Percentiles rank a stretch among this genome's conserved stretches.
phyloP scores from a whole-genome alignment of 1,139 yeast species.

The Arxiozyma bovina region DNA sequence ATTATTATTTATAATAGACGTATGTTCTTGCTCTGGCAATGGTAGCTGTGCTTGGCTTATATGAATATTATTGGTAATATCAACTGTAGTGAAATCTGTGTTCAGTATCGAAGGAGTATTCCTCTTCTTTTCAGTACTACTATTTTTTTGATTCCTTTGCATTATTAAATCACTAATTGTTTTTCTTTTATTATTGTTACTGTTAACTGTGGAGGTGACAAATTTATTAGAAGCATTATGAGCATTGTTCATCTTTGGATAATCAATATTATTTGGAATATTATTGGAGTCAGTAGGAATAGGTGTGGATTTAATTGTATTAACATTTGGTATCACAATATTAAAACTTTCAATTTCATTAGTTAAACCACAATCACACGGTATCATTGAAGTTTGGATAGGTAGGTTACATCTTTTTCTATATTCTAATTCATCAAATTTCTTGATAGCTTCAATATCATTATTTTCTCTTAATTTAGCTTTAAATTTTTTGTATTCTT shows the following conservation, averaged over 20 bases:
- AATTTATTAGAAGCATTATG: too few relatives aligned
- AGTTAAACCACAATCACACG: constrained; percentile 33
- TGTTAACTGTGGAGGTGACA: neutral
- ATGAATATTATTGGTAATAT: too few relatives aligned
- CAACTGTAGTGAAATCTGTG: neutral
- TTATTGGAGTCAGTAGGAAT: neutral
- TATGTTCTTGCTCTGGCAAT: neutral
- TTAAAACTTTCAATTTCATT: constrained; percentile 30
- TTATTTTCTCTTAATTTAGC: constrained; percentile 20
- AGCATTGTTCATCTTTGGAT: too few relatives aligned
- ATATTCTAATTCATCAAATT: constrained; percentile 32
- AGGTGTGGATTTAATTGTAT: neutral
- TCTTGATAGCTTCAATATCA: constrained; percentile 29
- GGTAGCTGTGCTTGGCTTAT: neutral
- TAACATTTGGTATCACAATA: constrained; percentile 25
- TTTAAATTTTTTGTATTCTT: constrained; percentile 31
- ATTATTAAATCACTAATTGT: neutral
- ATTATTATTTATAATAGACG: neutral
- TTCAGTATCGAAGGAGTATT: neutral
- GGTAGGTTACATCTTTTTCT: constrained; percentile 28
- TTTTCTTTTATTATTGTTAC: neutral
- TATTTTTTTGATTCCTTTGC: neutral
- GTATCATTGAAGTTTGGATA: constrained; percentile 25
- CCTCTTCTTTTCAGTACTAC: too few relatives aligned
- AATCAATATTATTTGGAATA: neutral